A percentile compares a stretch with the other conserved stretches of the same genome.
phyloP scores from a whole-genome alignment of 2,329 filamentous ascomycete species.

The Camillea tinctor region DNA sequence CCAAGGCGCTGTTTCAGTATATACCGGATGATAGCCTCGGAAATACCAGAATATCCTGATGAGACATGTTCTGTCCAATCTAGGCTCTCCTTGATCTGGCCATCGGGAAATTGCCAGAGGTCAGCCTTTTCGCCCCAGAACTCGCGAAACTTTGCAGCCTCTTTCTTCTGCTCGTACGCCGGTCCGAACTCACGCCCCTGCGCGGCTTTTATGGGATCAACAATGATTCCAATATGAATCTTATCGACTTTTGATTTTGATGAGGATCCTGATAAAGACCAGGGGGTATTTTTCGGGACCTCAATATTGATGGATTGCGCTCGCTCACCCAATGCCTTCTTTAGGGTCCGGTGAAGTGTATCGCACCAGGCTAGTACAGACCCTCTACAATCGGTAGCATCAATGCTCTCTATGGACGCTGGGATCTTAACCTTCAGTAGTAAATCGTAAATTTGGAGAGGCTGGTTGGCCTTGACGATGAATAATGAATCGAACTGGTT shows the following conservation, averaged over 20 bases:
- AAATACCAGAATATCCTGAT: conserved; percentile 54
- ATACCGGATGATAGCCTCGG: conserved; percentile 77
- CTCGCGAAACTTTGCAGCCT: conserved; percentile 75
- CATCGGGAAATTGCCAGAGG: conserved; percentile 90
- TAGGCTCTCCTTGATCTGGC: conserved; percentile 87
- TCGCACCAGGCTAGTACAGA: conserved; percentile 46
- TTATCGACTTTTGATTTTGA: conserved; percentile 32
- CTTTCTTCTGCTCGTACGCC: conserved; percentile 78
- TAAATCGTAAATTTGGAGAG: conserved; percentile 56
- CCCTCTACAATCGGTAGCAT: conserved; percentile 42
- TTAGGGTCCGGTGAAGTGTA: conserved; percentile 64
- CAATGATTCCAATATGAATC: conserved; percentile 65
- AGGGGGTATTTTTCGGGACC: conserved; percentile 38
- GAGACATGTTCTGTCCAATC: conserved; percentile 72
- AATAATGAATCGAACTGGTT: conserved; percentile 87
- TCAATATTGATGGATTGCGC: conserved; percentile 65
- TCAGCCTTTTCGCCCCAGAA: conserved; percentile 97
- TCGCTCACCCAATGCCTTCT: conserved; percentile 72
- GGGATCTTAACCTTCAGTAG: conserved; percentile 36
- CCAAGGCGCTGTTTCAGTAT: conserved; percentile 69
- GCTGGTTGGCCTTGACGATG: conserved; percentile 60
- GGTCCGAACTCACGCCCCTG: conserved; percentile 87
- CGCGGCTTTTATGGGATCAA: conserved; percentile 69
- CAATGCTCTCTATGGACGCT: conserved; percentile 17
- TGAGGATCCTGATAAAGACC: conserved; percentile 45